Conservation (phyloP, 257 asterid genomes). For the Gentiana straminea region DNA sequence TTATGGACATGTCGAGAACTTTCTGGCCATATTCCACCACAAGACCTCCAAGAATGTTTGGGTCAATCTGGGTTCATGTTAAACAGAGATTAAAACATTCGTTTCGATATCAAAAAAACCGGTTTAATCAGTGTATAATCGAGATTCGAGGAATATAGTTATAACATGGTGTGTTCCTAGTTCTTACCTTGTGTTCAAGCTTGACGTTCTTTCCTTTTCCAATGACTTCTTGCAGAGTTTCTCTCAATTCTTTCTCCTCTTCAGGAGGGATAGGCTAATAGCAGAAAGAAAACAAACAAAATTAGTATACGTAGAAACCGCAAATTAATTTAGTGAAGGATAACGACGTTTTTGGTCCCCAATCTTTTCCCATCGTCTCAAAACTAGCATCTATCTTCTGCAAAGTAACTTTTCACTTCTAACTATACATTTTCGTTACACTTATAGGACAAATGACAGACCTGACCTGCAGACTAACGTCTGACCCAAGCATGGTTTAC, state of each 20-base stretch:
- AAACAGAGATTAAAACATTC: conserved; percentile 4
- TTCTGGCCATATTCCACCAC: conserved; percentile 69
- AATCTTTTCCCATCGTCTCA: no score
- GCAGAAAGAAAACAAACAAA: not conserved
- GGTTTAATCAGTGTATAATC: not conserved
- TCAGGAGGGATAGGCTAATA: conserved; percentile 62
- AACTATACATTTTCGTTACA: no score
- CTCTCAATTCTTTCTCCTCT: conserved; percentile 86
- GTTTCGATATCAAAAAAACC: not conserved
- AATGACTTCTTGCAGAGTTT: conserved; percentile 64
- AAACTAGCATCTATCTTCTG: no score
- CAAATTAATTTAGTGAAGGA: not conserved
- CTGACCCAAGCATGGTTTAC: no score
- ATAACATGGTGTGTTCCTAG: no score
- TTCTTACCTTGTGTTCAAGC: conserved; percentile 74
- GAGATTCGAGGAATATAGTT: not conserved
- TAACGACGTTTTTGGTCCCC: no score
- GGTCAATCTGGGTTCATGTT: conserved; percentile 51
- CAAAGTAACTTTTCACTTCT: no score
- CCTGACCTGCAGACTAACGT: no score
- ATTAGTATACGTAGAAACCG: conserved; percentile 7
- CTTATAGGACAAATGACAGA: no score
- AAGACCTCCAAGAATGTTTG: conserved; percentile 91
- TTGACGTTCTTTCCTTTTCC: conserved; percentile 67
- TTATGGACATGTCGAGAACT: conserved; percentile 90